Evolutionary conservation across 306 rosid genomes (phyloP).

Genomic region (Trifolium fragiferum): DNA sequence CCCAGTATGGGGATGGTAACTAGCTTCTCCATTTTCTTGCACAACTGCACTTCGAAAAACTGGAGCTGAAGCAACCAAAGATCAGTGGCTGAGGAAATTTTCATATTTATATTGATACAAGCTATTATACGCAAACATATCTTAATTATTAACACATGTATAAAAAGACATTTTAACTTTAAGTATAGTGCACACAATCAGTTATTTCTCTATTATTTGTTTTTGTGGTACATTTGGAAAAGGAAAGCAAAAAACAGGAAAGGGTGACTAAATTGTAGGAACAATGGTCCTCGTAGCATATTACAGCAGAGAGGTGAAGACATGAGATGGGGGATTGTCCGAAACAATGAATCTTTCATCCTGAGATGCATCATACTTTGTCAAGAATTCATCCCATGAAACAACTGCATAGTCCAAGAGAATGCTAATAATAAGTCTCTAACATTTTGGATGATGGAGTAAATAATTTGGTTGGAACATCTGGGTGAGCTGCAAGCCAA

Average conservation of each 20-base stretch:
- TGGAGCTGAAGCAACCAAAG: not conserved
- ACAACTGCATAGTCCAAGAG: not conserved
- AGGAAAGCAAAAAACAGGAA: not conserved
- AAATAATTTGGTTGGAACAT: too few species aligned
- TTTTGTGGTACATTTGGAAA: not conserved
- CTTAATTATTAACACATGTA: conserved; percentile 24
- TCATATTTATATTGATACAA: not conserved
- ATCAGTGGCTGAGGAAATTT: not conserved
- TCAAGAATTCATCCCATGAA: not conserved
- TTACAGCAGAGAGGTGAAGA: not conserved
- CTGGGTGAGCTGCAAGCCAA: too few species aligned
- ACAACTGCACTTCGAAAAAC: not conserved
- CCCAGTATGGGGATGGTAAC: not conserved
- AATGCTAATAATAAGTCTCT: not conserved
- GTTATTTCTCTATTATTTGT: not conserved
- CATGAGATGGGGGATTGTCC: not conserved
- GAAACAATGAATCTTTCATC: not conserved
- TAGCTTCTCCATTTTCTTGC: not conserved
- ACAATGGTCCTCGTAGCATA: not conserved
- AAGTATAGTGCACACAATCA: not conserved
- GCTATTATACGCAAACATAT: not conserved
- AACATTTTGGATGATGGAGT: not conserved
- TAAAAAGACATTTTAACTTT: conserved; percentile 13
- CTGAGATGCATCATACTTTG: not conserved
- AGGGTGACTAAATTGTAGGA: not conserved